Evolutionary conservation across 306 rosid genomes (phyloP).

Genomic region (Glycine latifolia): DNA sequence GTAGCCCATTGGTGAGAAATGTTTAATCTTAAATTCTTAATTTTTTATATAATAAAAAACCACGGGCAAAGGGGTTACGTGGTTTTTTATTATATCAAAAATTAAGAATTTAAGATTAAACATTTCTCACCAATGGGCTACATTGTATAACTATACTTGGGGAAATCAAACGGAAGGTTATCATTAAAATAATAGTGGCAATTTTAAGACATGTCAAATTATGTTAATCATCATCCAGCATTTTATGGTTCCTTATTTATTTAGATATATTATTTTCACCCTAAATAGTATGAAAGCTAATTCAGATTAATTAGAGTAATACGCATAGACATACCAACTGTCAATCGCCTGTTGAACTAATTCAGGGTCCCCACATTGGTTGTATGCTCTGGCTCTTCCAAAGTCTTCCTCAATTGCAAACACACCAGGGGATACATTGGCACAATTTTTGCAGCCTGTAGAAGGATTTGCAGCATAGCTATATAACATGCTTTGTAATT

Average conservation of each 20-base stretch:
- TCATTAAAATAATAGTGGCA: neutral
- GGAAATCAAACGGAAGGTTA: neutral
- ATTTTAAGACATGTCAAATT: constrained; percentile 13
- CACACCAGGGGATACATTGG: constrained; percentile 72
- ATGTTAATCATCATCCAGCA: constrained; percentile 5
- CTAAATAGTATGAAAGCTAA: no score
- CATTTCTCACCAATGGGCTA: no score
- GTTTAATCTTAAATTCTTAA: neutral
- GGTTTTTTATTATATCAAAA: no score
- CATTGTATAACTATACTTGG: no score
- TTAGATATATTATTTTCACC: neutral
- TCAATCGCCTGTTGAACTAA: constrained; percentile 83
- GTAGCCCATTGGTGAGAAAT: neutral
- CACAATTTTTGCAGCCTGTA: constrained; percentile 90
- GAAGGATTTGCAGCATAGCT: constrained; percentile 25
- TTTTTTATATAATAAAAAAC: constrained; percentile 8
- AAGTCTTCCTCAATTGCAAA: constrained; percentile 88
- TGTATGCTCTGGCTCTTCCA: constrained; percentile 84
- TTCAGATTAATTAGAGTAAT: neutral
- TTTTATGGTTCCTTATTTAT: constrained; percentile 8
- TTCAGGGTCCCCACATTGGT: constrained; percentile 65
- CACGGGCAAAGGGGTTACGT: no score
- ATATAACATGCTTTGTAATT: constrained; percentile 11
- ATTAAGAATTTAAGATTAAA: no score
- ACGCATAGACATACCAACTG: constrained; percentile 64